Conservation (phyloP, 495 filamentous ascomycete genomes). For the Trichoderma parareesei region DNA sequence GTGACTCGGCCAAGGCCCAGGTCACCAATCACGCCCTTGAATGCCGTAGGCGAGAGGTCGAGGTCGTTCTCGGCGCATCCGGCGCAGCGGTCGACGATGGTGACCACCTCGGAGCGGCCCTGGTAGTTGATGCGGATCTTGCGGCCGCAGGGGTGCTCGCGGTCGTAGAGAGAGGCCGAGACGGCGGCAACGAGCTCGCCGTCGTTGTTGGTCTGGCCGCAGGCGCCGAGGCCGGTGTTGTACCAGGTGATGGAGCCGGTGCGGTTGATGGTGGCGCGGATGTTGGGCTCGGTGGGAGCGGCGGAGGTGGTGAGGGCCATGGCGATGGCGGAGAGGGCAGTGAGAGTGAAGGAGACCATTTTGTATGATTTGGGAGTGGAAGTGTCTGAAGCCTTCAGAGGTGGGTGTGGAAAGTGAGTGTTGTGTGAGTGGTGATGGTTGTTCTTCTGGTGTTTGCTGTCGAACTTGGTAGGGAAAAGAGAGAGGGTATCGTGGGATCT, state of each 20-base stretch:
- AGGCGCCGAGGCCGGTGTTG: constrained; percentile 58
- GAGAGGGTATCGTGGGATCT: neutral
- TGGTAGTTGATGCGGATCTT: constrained; percentile 45
- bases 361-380: neutral
- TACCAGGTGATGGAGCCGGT: constrained; percentile 69
- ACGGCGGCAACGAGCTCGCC: constrained; percentile 57
- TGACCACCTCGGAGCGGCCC: constrained; percentile 47
- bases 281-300: neutral
- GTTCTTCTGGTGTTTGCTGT: neutral
- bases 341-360: neutral
- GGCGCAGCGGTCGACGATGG: constrained; percentile 66
- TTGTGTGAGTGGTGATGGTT: neutral
- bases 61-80: constrained; percentile 58
- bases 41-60: constrained; percentile 55
- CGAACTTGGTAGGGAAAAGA: neutral
- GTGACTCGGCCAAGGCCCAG: constrained; percentile 5
- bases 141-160: constrained; percentile 61
- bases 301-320: neutral
- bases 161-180: constrained; percentile 58
- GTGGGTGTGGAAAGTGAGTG: neutral
- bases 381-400: neutral
- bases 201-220: constrained; percentile 47
- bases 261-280: constrained; percentile 28
- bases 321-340: neutral
- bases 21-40: constrained; percentile 29